These are phyloP conservation scores for Heritiera littoralis DNA, from an alignment of 345 rosid species.

Conservation along the genomic window DNA sequence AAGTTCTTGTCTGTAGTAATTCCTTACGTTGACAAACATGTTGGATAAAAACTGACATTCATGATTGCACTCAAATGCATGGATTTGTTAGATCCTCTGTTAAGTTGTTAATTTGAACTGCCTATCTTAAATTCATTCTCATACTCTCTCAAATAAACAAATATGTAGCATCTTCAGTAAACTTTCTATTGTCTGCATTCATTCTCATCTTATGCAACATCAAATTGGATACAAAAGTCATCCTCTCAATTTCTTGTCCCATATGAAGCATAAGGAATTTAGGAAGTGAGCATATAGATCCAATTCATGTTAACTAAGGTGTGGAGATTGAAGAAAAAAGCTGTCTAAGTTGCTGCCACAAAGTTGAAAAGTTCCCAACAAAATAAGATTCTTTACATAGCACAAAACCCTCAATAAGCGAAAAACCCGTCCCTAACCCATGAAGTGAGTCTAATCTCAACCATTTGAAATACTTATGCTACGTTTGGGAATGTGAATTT, in stretches of 20 bases:
- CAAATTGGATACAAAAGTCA: neutral
- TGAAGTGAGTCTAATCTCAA: neutral
- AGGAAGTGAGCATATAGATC: neutral
- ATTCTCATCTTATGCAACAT: neutral
- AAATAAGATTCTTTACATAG: neutral
- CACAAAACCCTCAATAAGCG: neutral
- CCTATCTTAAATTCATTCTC: neutral
- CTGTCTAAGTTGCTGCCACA: neutral
- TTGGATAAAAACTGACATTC: neutral
- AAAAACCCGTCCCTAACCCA: neutral
- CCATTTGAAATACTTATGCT: neutral
- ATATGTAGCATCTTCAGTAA: neutral
- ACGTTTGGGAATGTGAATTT: neutral
- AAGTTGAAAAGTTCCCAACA: neutral
- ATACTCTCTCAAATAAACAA: neutral
- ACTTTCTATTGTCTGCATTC: neutral
- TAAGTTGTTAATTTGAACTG: neutral
- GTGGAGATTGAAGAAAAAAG: neutral
- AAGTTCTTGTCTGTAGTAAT: neutral
- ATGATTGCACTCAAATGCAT: neutral
- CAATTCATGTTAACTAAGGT: neutral
- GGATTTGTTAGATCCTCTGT: neutral
- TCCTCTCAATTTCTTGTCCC: neutral
- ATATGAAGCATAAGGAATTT: neutral
- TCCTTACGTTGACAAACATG: neutral